Conservation (phyloP, 257 asterid genomes). For the Solanum virginianum region DNA sequence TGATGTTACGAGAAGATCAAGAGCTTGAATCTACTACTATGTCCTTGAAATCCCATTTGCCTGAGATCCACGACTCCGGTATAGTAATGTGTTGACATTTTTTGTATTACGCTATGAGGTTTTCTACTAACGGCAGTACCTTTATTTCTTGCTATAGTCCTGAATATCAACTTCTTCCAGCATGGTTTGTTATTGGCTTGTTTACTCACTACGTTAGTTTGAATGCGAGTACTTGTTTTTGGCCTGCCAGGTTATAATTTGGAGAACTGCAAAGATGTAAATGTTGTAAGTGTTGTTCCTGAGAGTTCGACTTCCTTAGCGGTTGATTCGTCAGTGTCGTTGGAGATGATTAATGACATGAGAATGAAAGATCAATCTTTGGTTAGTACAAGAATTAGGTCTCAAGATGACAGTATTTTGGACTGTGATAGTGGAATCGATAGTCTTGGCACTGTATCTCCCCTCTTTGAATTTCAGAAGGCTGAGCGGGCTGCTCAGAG, state of each 20-base stretch:
- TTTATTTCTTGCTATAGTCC: not conserved
- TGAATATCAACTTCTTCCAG: not conserved
- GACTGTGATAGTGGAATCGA: constrained; percentile 17
- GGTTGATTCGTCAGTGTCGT: constrained; percentile 1
- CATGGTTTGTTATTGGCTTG: not conserved
- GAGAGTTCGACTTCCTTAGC: constrained; percentile 9
- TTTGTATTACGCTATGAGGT: not conserved
- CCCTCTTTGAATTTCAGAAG: constrained; percentile 27
- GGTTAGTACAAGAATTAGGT: constrained; percentile 9
- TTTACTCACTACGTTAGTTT: not conserved
- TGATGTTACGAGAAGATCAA: constrained; percentile 8
- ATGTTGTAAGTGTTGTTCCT: constrained; percentile 19
- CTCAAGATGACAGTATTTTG: constrained; percentile 10
- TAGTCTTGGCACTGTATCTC: constrained; percentile 8
- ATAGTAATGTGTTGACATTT: not conserved
- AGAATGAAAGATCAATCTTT: constrained; percentile 17
- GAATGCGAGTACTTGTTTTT: not conserved
- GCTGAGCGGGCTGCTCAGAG: constrained; percentile 18
- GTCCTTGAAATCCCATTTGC: constrained; percentile 22
- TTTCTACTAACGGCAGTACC: not conserved
- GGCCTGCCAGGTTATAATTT: not conserved
- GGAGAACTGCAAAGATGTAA: constrained; percentile 26
- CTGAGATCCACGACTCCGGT: constrained; percentile 25
- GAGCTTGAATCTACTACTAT: constrained; percentile 15
- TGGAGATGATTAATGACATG: constrained; percentile 7